Conservation (phyloP, 176 grass and related monocot species). For the Triticum timopheevii region DNA sequence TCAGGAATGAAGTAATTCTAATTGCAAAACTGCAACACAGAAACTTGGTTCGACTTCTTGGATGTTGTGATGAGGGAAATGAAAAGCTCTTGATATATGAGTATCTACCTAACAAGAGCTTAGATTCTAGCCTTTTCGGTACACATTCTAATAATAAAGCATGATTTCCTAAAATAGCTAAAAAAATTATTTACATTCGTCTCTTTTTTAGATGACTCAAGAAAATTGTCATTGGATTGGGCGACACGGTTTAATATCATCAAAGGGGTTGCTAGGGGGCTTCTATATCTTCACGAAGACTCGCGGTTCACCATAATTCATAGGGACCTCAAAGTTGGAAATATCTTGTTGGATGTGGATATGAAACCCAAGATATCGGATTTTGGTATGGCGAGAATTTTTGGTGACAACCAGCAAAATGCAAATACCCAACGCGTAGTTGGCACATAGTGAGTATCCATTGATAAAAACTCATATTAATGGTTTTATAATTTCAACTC, state of each 20-base stretch:
- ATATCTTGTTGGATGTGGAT: neutral
- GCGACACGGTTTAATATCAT: neutral
- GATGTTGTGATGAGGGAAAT: neutral
- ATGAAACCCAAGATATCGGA: neutral
- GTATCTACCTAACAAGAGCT: neutral
- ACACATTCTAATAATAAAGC: neutral
- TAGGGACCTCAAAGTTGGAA: neutral
- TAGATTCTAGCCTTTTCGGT: neutral
- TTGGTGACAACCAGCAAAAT: neutral
- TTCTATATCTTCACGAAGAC: neutral
- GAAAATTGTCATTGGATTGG: neutral
- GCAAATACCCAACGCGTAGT: neutral
- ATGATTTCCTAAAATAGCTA: neutral
- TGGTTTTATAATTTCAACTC: too few species aligned
- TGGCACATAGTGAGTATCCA: neutral
- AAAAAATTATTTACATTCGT: neutral
- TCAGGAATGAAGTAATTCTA: neutral
- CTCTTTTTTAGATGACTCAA: neutral
- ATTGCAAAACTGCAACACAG: neutral
- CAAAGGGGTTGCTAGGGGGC: neutral
- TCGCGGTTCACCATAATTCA: neutral
- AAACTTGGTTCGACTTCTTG: slow-evolving; percentile 5
- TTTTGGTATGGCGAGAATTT: neutral
- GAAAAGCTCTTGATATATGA: neutral
- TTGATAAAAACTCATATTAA: too few species aligned